phyloP scores from a whole-genome alignment of 2,329 filamentous ascomycete genomes.

The Berkeleyomyces rouxiae region DNA sequence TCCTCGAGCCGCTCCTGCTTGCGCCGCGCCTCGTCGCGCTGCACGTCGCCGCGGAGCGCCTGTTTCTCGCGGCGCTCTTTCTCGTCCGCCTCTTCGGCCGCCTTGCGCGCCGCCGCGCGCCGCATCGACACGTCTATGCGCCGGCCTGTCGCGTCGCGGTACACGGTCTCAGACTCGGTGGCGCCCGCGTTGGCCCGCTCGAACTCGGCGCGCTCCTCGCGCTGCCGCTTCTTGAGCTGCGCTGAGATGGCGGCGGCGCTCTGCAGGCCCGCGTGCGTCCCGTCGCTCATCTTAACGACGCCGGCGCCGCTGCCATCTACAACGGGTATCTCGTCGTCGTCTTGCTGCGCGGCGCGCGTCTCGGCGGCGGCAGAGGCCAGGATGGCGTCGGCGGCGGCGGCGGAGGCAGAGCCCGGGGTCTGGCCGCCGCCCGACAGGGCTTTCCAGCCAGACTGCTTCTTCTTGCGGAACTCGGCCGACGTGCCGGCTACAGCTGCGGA shows the following conservation, averaged over 20 bases:
- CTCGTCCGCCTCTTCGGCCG: constrained; percentile 49
- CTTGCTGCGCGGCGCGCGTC: constrained; percentile 32
- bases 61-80: constrained; percentile 51
- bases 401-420: constrained; percentile 26
- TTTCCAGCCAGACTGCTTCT: constrained; percentile 72
- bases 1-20: constrained; percentile 56
- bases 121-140: constrained; percentile 88
- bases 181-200: constrained; percentile 24
- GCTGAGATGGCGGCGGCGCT: constrained; percentile 61
- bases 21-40: constrained; percentile 49
- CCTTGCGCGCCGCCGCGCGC: constrained; percentile 63
- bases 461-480: constrained; percentile 49
- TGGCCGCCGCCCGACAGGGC: constrained; percentile 35
- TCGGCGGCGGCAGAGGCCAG: constrained; percentile 57
- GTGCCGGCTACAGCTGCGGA: constrained; percentile 31
- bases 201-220: constrained; percentile 41
- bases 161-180: constrained; percentile 55
- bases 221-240: constrained; percentile 48
- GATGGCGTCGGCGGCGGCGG: constrained; percentile 59
- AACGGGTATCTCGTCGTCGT: constrained; percentile 33
- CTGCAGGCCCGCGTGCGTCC: constrained; percentile 75
- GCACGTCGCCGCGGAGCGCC: constrained; percentile 70
- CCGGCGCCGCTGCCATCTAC: constrained; percentile 25
- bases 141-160: constrained; percentile 86
- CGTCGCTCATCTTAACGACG: constrained; percentile 62